Evolutionary conservation across 2,329 filamentous ascomycete genomes (phyloP).

Genomic region (Hortaea werneckii): DNA sequence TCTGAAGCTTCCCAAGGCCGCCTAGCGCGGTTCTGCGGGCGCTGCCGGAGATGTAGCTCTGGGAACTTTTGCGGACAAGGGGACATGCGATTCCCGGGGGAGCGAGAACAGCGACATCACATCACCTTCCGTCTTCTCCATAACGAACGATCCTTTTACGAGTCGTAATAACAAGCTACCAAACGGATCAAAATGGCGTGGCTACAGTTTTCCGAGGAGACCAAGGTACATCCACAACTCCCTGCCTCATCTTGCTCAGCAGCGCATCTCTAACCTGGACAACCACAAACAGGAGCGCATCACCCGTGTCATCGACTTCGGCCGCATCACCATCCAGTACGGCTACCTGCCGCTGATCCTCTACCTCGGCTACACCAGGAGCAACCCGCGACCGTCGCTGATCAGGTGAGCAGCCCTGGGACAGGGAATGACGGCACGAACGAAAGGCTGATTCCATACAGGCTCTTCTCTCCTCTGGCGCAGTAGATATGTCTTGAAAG

Average conservation of each 20-base stretch:
- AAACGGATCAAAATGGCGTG: constrained; percentile 15
- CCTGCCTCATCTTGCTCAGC: constrained; percentile 1
- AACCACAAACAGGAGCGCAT: constrained; percentile 73
- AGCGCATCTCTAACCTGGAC: constrained; percentile 17
- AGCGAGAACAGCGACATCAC: not conserved
- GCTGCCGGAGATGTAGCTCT: not conserved
- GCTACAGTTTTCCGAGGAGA: constrained; percentile 79
- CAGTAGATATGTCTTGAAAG: constrained; percentile 14
- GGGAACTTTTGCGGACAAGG: not conserved
- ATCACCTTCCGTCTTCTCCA: not conserved
- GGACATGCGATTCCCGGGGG: not conserved
- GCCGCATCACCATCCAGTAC: constrained; percentile 90
- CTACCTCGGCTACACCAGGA: constrained; percentile 94
- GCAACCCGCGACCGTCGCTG: constrained; percentile 75
- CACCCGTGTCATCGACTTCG: constrained; percentile 89
- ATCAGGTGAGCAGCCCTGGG: constrained; percentile 45
- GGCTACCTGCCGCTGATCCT: constrained; percentile 94
- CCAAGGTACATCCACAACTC: constrained; percentile 57
- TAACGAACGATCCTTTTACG: too few species aligned
- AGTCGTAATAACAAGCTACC: not conserved
- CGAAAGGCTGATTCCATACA: not conserved
- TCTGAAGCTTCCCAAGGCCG: not conserved
- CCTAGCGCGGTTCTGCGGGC: not conserved
- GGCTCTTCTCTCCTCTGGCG: constrained; percentile 22
- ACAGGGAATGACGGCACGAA: not conserved